A percentile compares a stretch with the other conserved stretches of the same genome.
phyloP scores from a whole-genome alignment of 2,329 filamentous ascomycete species.

The Xylaria sp. region DNA sequence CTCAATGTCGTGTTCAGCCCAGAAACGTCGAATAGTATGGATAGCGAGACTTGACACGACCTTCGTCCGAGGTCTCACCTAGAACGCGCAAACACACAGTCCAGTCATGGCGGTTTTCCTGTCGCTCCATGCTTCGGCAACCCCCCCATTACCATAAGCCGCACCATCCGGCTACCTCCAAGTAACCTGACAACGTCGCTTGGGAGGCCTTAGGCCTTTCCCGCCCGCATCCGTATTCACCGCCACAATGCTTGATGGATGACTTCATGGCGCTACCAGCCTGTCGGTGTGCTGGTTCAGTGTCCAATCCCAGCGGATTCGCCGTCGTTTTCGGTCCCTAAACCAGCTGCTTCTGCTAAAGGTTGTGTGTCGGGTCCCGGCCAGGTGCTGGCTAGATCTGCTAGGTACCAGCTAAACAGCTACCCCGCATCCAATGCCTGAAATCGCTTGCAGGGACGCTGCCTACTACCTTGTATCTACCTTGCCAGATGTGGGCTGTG shows the following conservation, averaged over 20 bases:
- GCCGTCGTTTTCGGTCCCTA: background rate
- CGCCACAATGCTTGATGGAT: constrained; percentile 6
- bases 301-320: constrained; percentile 7
- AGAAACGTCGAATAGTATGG: too few relatives aligned
- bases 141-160: too few relatives aligned
- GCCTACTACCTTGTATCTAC: background rate
- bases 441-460: background rate
- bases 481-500: background rate
- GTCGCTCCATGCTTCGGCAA: too few relatives aligned
- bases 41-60: too few relatives aligned
- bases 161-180: background rate
- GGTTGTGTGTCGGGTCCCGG: background rate
- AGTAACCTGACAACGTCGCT: too few relatives aligned
- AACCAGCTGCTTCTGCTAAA: constrained; percentile 1
- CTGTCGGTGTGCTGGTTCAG: constrained; percentile 12
- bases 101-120: too few relatives aligned
- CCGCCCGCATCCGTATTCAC: constrained; percentile 14
- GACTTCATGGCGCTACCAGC: background rate
- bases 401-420: background rate
- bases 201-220: background rate
- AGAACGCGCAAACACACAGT: too few relatives aligned
- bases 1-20: constrained; percentile 4
- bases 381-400: background rate
- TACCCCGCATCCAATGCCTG: background rate
- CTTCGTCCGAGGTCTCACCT: too few relatives aligned